phyloP scores from a whole-genome alignment of 176 grass and related monocot genomes.

The Zizania latifolia region DNA sequence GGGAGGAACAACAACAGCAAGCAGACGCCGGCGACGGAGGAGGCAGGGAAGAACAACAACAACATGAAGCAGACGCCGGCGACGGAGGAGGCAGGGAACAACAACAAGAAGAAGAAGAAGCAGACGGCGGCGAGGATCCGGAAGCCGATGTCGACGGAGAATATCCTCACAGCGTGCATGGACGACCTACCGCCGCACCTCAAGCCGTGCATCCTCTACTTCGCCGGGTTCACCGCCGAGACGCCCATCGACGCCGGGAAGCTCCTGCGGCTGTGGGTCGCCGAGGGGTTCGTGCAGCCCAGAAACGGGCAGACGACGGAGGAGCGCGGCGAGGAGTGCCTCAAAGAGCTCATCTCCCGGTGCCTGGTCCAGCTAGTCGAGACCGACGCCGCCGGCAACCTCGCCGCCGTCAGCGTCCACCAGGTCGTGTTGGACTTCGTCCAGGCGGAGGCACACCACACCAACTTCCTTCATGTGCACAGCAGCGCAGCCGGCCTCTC shows the following conservation, averaged over 20 bases:
- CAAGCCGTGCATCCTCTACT: conserved; percentile 1
- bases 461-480: background rate
- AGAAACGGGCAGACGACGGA: background rate
- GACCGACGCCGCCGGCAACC: background rate
- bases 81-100: no score
- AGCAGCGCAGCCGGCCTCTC: background rate
- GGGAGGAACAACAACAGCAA: background rate
- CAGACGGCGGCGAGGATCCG: background rate
- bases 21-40: background rate
- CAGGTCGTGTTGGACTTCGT: background rate
- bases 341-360: conserved; percentile 7
- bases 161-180: background rate
- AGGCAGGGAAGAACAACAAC: background rate
- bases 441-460: background rate
- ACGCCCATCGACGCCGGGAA: background rate
- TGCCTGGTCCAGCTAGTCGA: background rate
- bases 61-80: background rate
- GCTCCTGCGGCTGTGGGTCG: conserved; percentile 12
- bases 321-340: conserved; percentile 1
- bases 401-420: background rate
- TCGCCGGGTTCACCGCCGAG: background rate
- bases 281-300: background rate
- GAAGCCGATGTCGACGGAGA: background rate
- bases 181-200: background rate
- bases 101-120: background rate